Evolutionary conservation across 495 filamentous ascomycete species (phyloP), one percentile per base, ranked within the genome.

Genomic region (Cetradonia linearis): DNA sequence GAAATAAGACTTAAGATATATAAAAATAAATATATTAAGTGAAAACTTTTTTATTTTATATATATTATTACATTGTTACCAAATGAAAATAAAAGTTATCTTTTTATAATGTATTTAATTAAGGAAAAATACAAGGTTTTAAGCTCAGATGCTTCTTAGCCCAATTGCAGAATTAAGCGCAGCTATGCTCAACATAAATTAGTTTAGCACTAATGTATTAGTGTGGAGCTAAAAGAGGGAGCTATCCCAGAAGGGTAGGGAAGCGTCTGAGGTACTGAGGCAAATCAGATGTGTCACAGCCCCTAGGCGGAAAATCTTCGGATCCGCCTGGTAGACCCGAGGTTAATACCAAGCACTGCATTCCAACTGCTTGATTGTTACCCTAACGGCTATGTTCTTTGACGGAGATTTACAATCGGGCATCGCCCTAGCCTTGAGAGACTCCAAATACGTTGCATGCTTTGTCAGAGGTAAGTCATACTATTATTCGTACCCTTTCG

Each of bases 401-500:
- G 59, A 84, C 54, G 92, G 91, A 25, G 81, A 79, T 61, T 72
- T 96, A 8, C 84, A 92, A 66, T 82, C 83, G 55, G 92, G 88
- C 52, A 92, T 97, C 65, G 74, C 78, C 8, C 70, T 79, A 27
- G 89, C 93, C 23, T 73, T 96, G 13, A 79, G 81, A 54, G 74
- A 88, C 67, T 67, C 70, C 30, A 85, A 85, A 64, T 71, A 79
- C 14, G 82, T 91, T 6, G 78, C 79, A 49, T 89, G 87, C 68
- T 88, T 91, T 72, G 78, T 88, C 37, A 69, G 74, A 74, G 83
- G 84, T 86, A 56, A 46, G 5, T 46, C 14, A 46, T 52, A 79
- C 68, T 69, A 58, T 73, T 79, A 44, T 10, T 37, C 2, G 31
- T 37, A 28, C 27, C 33, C 25, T 31, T 40, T 20, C 16, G 11